Conservation (phyloP, 1,284 basidiomycete genomes). For the Rhodotorula sp. region DNA sequence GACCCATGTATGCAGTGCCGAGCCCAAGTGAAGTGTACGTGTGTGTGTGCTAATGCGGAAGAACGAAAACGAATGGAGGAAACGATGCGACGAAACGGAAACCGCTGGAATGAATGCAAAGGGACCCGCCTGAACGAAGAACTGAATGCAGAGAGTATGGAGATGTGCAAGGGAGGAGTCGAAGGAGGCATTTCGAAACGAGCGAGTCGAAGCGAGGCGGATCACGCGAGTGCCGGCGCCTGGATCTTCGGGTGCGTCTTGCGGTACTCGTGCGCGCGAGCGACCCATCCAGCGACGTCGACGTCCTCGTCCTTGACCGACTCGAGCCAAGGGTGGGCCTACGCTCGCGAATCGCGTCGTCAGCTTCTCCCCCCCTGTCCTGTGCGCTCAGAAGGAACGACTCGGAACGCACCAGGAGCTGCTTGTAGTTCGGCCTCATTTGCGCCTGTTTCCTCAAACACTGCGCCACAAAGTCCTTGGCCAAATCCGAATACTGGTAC, state of each 20-base stretch:
- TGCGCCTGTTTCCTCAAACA: constrained; percentile 73
- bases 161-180: not conserved
- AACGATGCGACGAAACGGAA: too few species aligned
- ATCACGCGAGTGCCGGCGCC: constrained; percentile 20
- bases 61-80: too few species aligned
- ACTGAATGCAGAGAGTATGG: too few species aligned
- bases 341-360: not conserved
- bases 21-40: too few species aligned
- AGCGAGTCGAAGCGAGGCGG: too few species aligned
- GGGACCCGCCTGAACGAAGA: too few species aligned
- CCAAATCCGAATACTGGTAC: constrained; percentile 45
- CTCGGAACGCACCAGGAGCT: constrained; percentile 64
- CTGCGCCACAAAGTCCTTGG: constrained; percentile 55
- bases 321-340: constrained; percentile 69
- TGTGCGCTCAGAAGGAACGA: not conserved
- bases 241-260: constrained; percentile 24
- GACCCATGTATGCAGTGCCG: too few species aligned
- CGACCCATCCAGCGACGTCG: constrained; percentile 66
- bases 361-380: too few species aligned
- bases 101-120: too few species aligned
- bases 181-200: not conserved
- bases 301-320: constrained; percentile 48
- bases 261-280: constrained; percentile 56
- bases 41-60: too few species aligned
- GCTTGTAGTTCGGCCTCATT: constrained; percentile 75